These are phyloP conservation scores for Eleusine coracana DNA, from an alignment of 176 grass and related monocot species.

Conservation along the genomic window DNA sequence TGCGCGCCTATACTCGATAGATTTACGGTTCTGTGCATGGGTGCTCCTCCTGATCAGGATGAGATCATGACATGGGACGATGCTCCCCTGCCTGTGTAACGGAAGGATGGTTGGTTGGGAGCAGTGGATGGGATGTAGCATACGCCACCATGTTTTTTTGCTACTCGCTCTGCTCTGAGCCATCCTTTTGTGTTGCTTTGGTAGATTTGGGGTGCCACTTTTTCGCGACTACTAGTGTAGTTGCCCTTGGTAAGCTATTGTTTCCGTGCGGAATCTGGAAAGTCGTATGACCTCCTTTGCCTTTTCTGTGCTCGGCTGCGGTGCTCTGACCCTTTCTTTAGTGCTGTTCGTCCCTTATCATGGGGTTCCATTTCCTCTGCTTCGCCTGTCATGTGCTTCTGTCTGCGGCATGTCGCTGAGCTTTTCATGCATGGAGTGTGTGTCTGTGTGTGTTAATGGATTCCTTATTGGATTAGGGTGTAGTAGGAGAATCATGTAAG, in stretches of 20 bases:
- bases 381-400: constrained; percentile 12
- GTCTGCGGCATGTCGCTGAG: not conserved
- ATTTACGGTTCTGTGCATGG: constrained; percentile 6
- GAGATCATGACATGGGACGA: constrained; percentile 13
- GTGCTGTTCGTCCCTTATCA: constrained; percentile 31
- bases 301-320: constrained; percentile 41
- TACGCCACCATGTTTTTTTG: constrained; percentile 9
- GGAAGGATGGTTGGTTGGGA: not conserved
- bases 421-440: not conserved
- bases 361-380: constrained; percentile 22
- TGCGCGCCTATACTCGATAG: not conserved
- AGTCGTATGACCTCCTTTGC: constrained; percentile 41
- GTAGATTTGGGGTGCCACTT: constrained; percentile 43
- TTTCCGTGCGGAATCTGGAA: constrained; percentile 51
- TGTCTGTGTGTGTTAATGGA: not conserved
- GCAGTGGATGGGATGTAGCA: constrained; percentile 38
- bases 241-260: constrained; percentile 12
- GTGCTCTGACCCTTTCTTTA: constrained; percentile 15
- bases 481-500: not conserved
- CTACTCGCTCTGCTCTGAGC: constrained; percentile 15
- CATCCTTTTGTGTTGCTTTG: constrained; percentile 41
- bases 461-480: not conserved
- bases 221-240: not conserved
- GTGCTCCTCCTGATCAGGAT: constrained; percentile 1
- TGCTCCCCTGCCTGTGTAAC: not conserved